Base-by-base conservation (phyloP, 371 early-diverging fungal genomes). In the Cokeromyces recurvatus region DNA sequence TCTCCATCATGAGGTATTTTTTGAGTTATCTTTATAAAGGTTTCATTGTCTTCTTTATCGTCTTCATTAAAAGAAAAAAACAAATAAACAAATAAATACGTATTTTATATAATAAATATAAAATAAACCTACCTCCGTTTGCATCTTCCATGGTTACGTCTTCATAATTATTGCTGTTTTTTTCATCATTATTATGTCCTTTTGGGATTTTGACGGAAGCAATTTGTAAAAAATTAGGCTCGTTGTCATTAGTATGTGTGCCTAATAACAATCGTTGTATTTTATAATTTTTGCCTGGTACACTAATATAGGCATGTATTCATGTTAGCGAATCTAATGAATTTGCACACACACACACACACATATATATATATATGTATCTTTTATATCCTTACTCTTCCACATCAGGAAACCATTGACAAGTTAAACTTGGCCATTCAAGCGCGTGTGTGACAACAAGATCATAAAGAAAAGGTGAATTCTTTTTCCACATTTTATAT, bases 401-500 rank as follows among this genome's bases (percentile, higher is more conserved):
- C 23, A 95, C 81, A 63, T 97, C 98, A 14, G 99, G 99, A 55
- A 98, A 89, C 98, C 98, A 99, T 74, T 99, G 98, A 51, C 91
- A 87, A 16, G 97, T 97, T 43, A 99, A 72, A 42, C 96, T 91
- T 4, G 99, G 99, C 99, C 99, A 99, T 57, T 96, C 94, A 15
- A 99, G 77, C 16, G 97, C 94, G 62, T 98, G 97, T n/a, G 98
- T 95, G 23, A 98, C 82, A 21, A 99, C 86, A 46, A 95, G 79
- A 70, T 99, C 99, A 68, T 99, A 99, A 17, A 99, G 83, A 59
- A 96, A 98, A 22, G 99, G 99, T 8, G 95, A 90, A 77, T 99
- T 99, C 84, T 98, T 99, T 65, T 98, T 97, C 99, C 99, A 99
- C 56, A 94, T 81, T 68, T 92, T 93, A 75, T 97, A 98, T 63